Evolutionary conservation across 2,329 filamentous ascomycete species (phyloP), one percentile per base, ranked within the genome.

Genomic region (Bimuria novae-zelandiae): DNA sequence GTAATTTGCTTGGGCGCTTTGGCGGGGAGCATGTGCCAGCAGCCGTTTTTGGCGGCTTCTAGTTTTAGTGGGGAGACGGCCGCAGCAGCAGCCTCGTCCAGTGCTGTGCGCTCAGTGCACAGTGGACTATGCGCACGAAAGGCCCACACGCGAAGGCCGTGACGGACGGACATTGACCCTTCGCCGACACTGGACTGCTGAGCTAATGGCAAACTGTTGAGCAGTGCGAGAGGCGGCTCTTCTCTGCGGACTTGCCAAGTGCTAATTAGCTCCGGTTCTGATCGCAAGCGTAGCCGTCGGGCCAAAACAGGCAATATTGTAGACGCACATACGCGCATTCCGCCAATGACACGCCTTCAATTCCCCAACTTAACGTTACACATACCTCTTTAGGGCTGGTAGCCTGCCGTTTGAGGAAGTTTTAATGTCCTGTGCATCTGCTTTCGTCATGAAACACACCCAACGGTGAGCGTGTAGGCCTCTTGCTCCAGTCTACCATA

Each of bases 251-350:
- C 36, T 40, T 35, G 19, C n/a, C 17, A 41, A 19, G 30, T 17
- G 47, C 55, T 47, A 56, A 56, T 58, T 60, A 56, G 51, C 55
- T 44, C 25, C 39, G 40, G 50, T 35, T 25, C 29, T 16, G 29
- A 16, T 7, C 37, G 35, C 27, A 22, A 52, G 22, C 43, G 44
- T 52, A 45, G 7, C 49, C 49, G 19, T 59, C 45, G 32, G 49
- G 49, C 40, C 44, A 46, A 32, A 32, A 50, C 45, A 54, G 56
- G 58, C 53, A 59, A 59, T 59, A 51, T 51, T 29, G 25, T 55
- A 46, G 50, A n/a, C 37, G 48, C 29, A 50, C 21, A 17, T 16
- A 16, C 37, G 30, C 41, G 21, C 27, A 11, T 4, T 16, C 35
- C 21, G 27, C 45, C 50, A 51, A 51, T 48, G 29, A 29, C 16